Percentiles rank a stretch among this genome's conserved stretches.
Evolutionary conservation across 83 land plant species (phyloP).

Genomic region (Thuja plicata): DNA sequence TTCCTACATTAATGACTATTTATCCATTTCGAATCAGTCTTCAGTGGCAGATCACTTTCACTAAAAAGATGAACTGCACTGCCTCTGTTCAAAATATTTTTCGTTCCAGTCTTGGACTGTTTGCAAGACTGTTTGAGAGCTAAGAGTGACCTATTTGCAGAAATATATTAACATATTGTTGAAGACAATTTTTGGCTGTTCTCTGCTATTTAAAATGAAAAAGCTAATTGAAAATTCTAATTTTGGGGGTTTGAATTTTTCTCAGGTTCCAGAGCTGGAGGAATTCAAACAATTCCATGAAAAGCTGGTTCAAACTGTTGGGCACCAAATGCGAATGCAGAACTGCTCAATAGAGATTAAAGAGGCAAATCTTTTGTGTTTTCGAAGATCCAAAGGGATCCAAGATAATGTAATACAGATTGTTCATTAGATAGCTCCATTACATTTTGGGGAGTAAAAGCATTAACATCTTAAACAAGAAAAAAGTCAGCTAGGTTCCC

Average conservation of each 20-base stretch:
- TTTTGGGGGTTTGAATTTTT: not conserved
- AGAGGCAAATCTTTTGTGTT: not conserved
- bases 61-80: not conserved
- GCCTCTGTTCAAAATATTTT: not conserved
- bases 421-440: too few relatives aligned
- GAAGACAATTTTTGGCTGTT: not conserved
- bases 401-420: too few relatives aligned
- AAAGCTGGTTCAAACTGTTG: not conserved
- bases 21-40: too few relatives aligned
- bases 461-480: too few relatives aligned
- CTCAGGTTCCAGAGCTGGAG: not conserved
- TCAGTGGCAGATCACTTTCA: not conserved
- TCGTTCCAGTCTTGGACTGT: not conserved
- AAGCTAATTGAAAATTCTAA: not conserved
- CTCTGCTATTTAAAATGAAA: not conserved
- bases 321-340: not conserved
- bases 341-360: not conserved
- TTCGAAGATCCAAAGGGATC: too few relatives aligned
- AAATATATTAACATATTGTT: not conserved
- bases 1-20: too few relatives aligned
- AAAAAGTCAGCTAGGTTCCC: too few relatives aligned
- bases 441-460: too few relatives aligned
- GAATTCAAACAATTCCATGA: not conserved
- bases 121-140: not conserved
- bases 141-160: not conserved